Base-by-base conservation (phyloP, 1,139 yeast genomes). In the Diutina mesorugosa region DNA sequence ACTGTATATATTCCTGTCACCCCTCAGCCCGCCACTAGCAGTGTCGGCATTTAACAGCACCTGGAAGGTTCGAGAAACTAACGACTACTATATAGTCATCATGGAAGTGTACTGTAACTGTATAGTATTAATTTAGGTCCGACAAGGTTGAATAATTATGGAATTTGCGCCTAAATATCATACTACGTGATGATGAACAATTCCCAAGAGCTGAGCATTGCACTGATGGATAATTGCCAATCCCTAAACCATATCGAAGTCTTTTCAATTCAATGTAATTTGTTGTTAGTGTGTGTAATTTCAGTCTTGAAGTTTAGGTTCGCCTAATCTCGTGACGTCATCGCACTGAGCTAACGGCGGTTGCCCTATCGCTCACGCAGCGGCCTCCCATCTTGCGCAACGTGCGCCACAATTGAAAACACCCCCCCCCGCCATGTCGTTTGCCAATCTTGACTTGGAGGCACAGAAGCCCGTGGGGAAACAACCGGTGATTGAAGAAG, bases 371-470 rank as follows among this genome's bases (percentile, higher is more conserved):
- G 26, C 26, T 21, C 41, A 35, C 41, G 41, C 41, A 35, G n/a
- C 41, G 14, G n/a, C 4, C 9, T n/a, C 14, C 41, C 41, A 8
- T 35, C 41, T 5, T 7, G n/a, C 41, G 41, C 41, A 35, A 35
- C 38, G 38, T 32, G 38, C 38, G 38, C 38, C 38, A 32, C 38
- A 21, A 21, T 21, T 21, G 4, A 21, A 21, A 21, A 2, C 18
- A 32, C 38, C 2, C 38, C 2, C 38, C 4, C 12, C 26, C 41
- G 41, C 38, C 45, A 83, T 83, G 88, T 83, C 88, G 3, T 83
- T 83, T 71, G 83, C 85, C 52, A 77, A 78, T 59, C 71, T 70
- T 54, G 87, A 83, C 65, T 60, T 80, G 12, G 87, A 83, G 64
- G 80, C 86, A 2, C 87, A 83, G 61, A 69, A 61, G 56, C 66